Percentiles rank a stretch among this genome's conserved stretches.
These are phyloP conservation scores for Saturnispora dispora DNA, from an alignment of 805 yeast species.

Conservation along the genomic window DNA sequence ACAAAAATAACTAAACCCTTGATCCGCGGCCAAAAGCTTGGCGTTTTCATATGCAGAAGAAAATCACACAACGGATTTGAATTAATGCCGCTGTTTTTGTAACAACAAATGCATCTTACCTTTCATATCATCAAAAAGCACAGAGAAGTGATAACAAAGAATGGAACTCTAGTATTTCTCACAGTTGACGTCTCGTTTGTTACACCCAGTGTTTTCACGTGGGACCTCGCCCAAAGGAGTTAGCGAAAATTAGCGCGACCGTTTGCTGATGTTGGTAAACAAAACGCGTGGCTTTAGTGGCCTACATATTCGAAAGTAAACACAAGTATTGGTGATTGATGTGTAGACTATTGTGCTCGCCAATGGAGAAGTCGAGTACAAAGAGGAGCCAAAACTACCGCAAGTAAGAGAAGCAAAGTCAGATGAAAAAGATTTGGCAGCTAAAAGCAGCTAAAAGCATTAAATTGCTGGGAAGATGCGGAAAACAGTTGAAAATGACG, in stretches of 20 bases:
- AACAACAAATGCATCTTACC: too few relatives aligned
- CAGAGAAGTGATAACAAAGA: too few relatives aligned
- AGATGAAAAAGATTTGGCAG: too few relatives aligned
- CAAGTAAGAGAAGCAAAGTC: too few relatives aligned
- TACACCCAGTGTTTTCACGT: not conserved
- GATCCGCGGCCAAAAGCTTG: not conserved
- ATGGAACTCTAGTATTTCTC: too few relatives aligned
- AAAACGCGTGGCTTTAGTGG: not conserved
- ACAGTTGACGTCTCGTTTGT: not conserved
- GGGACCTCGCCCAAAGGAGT: not conserved
- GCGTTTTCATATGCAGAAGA: not conserved
- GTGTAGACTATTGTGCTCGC: not conserved
- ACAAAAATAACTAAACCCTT: not conserved
- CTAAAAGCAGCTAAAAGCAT: too few relatives aligned
- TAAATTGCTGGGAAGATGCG: too few relatives aligned
- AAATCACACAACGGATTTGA: too few relatives aligned
- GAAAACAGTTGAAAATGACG: too few relatives aligned
- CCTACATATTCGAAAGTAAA: not conserved
- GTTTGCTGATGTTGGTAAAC: not conserved
- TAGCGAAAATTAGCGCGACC: not conserved
- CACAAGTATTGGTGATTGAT: not conserved
- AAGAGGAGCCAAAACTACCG: not conserved
- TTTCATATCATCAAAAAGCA: too few relatives aligned
- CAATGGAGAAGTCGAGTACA: not conserved
- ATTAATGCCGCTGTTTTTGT: too few relatives aligned